Evolutionary conservation across 805 yeast species (phyloP).

Genomic region (Priceomyces castillae): DNA sequence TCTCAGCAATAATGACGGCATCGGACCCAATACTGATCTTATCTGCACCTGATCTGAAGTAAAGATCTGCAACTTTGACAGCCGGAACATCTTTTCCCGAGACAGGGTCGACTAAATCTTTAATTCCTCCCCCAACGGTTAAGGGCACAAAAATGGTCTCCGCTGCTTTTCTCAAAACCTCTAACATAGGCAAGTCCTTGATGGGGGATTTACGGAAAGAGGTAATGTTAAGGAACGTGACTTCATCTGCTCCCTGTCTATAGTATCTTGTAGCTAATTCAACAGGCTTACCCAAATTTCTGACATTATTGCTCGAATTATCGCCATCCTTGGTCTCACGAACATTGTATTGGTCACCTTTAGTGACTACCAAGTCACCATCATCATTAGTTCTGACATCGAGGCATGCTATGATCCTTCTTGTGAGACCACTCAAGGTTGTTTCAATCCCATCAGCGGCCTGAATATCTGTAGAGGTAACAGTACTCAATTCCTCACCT

Average conservation of each 20-base stretch:
- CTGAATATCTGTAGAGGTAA: slow-evolving; percentile 18
- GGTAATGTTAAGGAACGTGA: slow-evolving; percentile 91
- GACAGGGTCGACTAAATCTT: slow-evolving; percentile 83
- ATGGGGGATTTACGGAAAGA: slow-evolving; percentile 94
- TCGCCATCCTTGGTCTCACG: slow-evolving; percentile 52
- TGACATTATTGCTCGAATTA: slow-evolving; percentile 55
- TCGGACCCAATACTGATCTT: slow-evolving; percentile 98
- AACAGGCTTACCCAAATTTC: slow-evolving; percentile 96
- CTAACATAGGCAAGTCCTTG: slow-evolving; percentile 92
- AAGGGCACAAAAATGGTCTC: slow-evolving; percentile 92
- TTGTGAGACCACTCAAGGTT: slow-evolving; percentile 65
- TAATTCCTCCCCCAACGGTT: slow-evolving; percentile 98
- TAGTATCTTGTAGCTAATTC: slow-evolving; percentile 89
- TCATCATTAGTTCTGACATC: slow-evolving; percentile 94
- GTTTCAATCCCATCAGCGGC: slow-evolving; percentile 24
- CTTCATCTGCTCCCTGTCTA: slow-evolving; percentile 94
- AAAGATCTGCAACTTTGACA: slow-evolving; percentile 82
- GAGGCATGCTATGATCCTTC: slow-evolving; percentile 91
- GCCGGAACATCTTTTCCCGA: slow-evolving; percentile 76
- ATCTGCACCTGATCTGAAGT: slow-evolving; percentile 96
- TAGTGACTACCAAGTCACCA: slow-evolving; percentile 96
- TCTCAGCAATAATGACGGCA: slow-evolving; percentile 89
- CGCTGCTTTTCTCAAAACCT: slow-evolving; percentile 78
- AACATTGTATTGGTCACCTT: slow-evolving; percentile 98
- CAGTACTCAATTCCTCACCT: slow-evolving; percentile 31